Evolutionary conservation across 225 moss, liverwort and hornwort species (phyloP), one percentile per base, ranked within the genome.

Genomic region (Sphagnum contortum): DNA sequence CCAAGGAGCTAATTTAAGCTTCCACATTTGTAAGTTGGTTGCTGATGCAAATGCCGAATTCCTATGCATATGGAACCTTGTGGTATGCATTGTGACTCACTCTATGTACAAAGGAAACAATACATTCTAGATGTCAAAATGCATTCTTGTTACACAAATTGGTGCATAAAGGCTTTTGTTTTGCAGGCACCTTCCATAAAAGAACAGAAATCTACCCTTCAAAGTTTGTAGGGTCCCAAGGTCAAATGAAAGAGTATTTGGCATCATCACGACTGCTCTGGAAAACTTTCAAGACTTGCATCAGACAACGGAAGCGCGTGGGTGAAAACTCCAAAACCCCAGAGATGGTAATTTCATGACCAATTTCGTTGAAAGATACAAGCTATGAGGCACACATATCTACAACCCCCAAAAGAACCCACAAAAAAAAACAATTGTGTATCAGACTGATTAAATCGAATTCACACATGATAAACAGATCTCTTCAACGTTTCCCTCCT

Each of bases 351-450:
- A 69, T 74, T 83, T 79, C 51, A 95, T 56, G 45, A 90, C 89
- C 59, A 92, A 83, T 62, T 92, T 77, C 44, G 92, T 95, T 57
- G 86, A 70, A 57, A 92, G 84, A 64, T 81, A 92, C 45, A 77
- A 77, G 44, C 84, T 86, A 74, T 95, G 92, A 57, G 95, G 95
- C 76, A 87, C 92, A 81, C 95, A 95, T 65, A 90, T 95, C 95
- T 95, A 82, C 69, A 73, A 1, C 63, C 29, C 29, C 29, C 29
- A 29, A 29, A 29, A 29, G 1, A 29, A 29, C 29, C 29, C 29
- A 29, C 29, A 29, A 29, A 29, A 29, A 29, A 29, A 29, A 29
- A 29, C 29, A 29, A 29, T 1, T 29, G 29, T 29, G 29, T 29
- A 29, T 29, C 29, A 29, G 29, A 29, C 29, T 29, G 29, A 29